Evolutionary conservation across 2,329 filamentous ascomycete genomes (phyloP), one percentile per base, ranked within the genome.

Genomic region (Scortechinia acanthostroma): DNA sequence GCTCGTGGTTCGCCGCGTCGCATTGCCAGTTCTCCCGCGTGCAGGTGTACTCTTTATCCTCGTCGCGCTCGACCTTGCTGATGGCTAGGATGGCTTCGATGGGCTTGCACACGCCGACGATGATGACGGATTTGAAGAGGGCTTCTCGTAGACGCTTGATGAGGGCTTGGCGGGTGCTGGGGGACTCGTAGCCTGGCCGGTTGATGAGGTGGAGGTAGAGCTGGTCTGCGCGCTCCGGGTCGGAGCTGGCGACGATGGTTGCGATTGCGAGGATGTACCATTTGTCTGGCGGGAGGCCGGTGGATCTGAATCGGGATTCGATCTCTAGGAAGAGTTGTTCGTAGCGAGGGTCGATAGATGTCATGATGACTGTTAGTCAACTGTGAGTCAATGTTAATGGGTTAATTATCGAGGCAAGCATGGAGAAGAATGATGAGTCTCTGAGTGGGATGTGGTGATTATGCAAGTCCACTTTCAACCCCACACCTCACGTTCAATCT

Each of bases 61-160:
- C 71, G 1, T 40, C 35, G 17, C 35, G 35, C 43, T 73, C 70
- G n/a, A 71, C 54, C 6, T 63, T 62, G 42, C 61, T 61, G 40
- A 76, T 73, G 3, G 64, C 59, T n/a, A 74, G 65, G 21, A 76
- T 68, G 0, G 70, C 67, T 46, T 74, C 71, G 2, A 76, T 53
- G n/a, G 71, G 70, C 49, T 70, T 74, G 47, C 69, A 72, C 1
- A 75, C 69, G 2, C 73, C 73, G 4, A 73, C 61, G 3, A 76
- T 60, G 14, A 60, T 58, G 16, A 73, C 64, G 23, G 66, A 57
- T 53, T 76, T 76, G 33, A 77, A 56, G 16, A 77, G 57, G 0
- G 66, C 64, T 52, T 76, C 73, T 46, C 73, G 61, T 4, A 69
- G 46, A 4, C 65, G 51, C 5, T 61, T 58, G 51, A 68, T 61